phyloP scores from a whole-genome alignment of 1,284 basidiomycete species.

The Papiliotrema laurentii region DNA sequence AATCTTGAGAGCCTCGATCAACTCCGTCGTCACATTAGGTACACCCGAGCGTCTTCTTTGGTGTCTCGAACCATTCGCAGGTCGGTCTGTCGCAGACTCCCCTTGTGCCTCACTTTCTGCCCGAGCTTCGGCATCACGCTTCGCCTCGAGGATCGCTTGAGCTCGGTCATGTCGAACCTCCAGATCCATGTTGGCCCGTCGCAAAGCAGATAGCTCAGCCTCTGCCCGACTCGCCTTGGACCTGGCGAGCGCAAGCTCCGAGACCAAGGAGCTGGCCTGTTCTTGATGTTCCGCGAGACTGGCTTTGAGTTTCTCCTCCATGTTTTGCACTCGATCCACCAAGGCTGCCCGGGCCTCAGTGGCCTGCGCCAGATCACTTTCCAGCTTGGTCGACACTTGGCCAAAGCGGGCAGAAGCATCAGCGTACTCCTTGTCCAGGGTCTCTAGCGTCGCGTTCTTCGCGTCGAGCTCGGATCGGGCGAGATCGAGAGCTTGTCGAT shows the following conservation, averaged over 20 bases:
- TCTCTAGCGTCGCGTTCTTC: background rate
- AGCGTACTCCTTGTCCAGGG: background rate
- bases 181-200: background rate
- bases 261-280: background rate
- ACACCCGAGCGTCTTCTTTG: background rate
- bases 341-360: background rate
- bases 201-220: background rate
- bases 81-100: background rate
- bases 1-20: slow-evolving; percentile 1
- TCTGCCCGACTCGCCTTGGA: background rate
- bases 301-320: background rate
- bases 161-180: background rate
- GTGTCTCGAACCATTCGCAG: background rate
- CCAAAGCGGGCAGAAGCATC: background rate
- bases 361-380: background rate
- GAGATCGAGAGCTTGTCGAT: slow-evolving; percentile 38
- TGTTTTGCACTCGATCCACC: background rate
- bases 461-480: slow-evolving; percentile 15
- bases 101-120: background rate
- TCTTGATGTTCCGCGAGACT: background rate
- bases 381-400: background rate
- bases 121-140: background rate
- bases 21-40: background rate
- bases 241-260: background rate
- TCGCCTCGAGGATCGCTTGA: background rate